Evolutionary conservation across 1,284 basidiomycete genomes (phyloP).

Genomic region (Sporisorium reilianum): DNA sequence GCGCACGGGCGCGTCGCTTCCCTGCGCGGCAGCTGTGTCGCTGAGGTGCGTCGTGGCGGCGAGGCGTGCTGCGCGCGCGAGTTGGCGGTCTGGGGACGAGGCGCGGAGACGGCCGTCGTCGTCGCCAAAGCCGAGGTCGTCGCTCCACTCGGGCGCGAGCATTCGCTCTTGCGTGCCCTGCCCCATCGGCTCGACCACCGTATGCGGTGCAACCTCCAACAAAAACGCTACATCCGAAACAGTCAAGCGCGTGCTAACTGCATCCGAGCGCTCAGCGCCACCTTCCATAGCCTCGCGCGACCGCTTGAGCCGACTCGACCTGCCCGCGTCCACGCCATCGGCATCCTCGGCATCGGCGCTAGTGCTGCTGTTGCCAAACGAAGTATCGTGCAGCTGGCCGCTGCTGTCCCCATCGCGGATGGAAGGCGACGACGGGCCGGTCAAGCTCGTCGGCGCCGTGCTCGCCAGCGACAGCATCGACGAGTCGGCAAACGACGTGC

Average conservation of each 20-base stretch:
- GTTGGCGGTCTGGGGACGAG: conserved; percentile 25
- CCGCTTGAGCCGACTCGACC: conserved; percentile 29
- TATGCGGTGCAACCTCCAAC: conserved; percentile 61
- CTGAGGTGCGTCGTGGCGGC: conserved; percentile 58
- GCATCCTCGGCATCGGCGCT: conserved; percentile 25
- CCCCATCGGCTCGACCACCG: conserved; percentile 66
- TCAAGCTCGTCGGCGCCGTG: conserved; percentile 56
- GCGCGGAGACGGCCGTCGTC: conserved; percentile 5
- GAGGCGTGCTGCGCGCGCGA: conserved; percentile 28
- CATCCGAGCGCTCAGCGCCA: conserved; percentile 17
- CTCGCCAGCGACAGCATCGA: conserved; percentile 59
- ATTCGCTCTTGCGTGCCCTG: conserved; percentile 63
- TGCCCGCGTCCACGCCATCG: neutral
- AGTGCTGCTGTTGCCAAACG: conserved; percentile 42
- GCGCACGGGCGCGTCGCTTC: conserved; percentile 27
- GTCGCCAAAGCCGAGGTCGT: conserved; percentile 26
- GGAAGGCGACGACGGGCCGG: conserved; percentile 43
- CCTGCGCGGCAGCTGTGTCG: conserved; percentile 6
- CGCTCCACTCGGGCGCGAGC: conserved; percentile 57
- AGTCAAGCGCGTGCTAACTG: conserved; percentile 44
- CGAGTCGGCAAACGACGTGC: conserved; percentile 51
- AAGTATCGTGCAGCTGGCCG: conserved; percentile 41
- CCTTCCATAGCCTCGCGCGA: conserved; percentile 35
- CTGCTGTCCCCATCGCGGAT: conserved; percentile 40
- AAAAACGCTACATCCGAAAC: conserved; percentile 63